These are phyloP conservation scores for Collybia sp. DNA, from an alignment of 768 basidiomycete species.

Conservation along the genomic window DNA sequence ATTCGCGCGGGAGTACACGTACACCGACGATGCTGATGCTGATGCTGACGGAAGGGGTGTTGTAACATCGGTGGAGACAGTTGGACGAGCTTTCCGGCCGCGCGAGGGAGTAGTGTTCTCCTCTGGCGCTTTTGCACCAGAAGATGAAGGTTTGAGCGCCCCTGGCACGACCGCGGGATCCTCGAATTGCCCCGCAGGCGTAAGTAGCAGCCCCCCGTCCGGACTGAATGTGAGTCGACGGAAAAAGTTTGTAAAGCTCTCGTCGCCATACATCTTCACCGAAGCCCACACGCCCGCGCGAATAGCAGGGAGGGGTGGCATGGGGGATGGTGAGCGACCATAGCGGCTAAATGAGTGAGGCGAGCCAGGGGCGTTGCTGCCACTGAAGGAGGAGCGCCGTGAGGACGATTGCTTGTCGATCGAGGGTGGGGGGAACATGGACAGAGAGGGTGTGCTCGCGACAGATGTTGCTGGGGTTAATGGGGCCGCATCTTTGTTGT, in stretches of 20 bases:
- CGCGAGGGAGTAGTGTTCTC: conserved; percentile 38
- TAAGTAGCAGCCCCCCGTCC: conserved; percentile 89
- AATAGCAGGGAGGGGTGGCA: conserved; percentile 93
- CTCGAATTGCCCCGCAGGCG: conserved; percentile 96
- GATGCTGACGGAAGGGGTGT: conserved; percentile 36
- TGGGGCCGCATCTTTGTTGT: conserved; percentile 31
- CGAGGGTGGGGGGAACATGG: conserved; percentile 65
- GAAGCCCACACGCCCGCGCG: conserved; percentile 58
- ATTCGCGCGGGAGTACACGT: conserved; percentile 95
- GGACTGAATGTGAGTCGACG: conserved; percentile 90
- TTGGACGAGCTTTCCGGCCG: conserved; percentile 54
- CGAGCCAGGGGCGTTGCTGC: conserved; percentile 76
- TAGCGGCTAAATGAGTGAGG: conserved; percentile 61
- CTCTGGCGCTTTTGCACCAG: conserved; percentile 17
- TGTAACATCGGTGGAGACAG: conserved; percentile 27
- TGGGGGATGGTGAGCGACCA: conserved; percentile 83
- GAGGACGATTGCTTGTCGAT: conserved; percentile 48
- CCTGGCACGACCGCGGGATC: conserved; percentile 65
- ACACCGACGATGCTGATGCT: conserved; percentile 61
- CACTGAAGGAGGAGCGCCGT: conserved; percentile 71
- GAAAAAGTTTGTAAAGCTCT: conserved; percentile 95
- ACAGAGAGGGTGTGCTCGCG: conserved; percentile 56
- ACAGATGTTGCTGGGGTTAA: conserved; percentile 69
- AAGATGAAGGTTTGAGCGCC: conserved; percentile 11
- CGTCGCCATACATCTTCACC: conserved; percentile 90